Base-by-base conservation (phyloP, 805 yeast species). In the Kuraishia capsulata region DNA sequence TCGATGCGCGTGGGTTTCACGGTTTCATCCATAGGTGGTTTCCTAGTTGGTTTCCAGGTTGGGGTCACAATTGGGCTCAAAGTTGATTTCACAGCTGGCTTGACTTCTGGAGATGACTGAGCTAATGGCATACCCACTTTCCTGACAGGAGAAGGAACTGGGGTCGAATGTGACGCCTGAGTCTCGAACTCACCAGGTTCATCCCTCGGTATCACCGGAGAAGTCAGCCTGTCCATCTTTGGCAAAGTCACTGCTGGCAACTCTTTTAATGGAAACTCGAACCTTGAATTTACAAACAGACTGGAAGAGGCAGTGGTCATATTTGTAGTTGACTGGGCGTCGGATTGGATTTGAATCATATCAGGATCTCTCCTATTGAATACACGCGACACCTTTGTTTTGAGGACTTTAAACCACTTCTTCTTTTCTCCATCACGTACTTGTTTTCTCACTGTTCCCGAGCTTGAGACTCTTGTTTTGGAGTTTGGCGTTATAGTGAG, bases 271-370 rank as follows among this genome's bases (percentile, higher is more conserved):
- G 64, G 64, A 41, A 61, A 61, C 36, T 44, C 55, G 46, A 61
- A 61, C 18, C 51, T 45, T 4, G 62, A 52, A 32, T 49, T 58
- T 8, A 59, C 64, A 42, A 52, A 42, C 3, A 54, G 33, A 39
- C 52, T 49, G 4, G 52, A 42, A 4, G 56, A 43, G 6, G 41
- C 38, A 19, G 35, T 39, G 10, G 42, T 44, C 18, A 38, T 10
- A 20, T 37, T 24, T 8, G 5, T 35, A 9, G 29, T 33, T 17
- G 34, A 33, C 5, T 23, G 20, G 8, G 24, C 25, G 10, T 14
- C 35, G 20, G 14, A 23, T 11, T 23, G 26, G 10, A 11, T 11
- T 8, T 23, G 11, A 23, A 11, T 17, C 14, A 11, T 6, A 9
- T 28, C 31, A 5, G 13, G 17, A 6, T 5, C 14, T 28, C 14